Base-by-base conservation (phyloP, 2,329 filamentous ascomycete species). In the Ceratocystis cubensis region DNA sequence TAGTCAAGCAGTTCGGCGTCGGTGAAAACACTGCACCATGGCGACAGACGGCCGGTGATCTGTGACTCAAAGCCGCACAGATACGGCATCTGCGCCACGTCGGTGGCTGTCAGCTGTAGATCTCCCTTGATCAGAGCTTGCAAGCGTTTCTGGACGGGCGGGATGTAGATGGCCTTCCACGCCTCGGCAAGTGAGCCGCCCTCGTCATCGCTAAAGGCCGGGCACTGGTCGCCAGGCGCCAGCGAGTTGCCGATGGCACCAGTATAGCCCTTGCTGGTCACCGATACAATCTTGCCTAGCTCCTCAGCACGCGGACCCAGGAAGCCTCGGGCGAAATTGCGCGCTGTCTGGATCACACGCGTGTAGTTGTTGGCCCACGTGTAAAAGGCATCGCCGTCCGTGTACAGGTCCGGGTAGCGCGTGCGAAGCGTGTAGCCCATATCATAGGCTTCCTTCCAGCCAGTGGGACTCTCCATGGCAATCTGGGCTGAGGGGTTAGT, bases 11-110 rank as follows among this genome's bases (percentile, higher is more conserved):
- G 78, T 72, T 89, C 86, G 2, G 82, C 76, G 44, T 85, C 77
- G 2, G 80, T 84, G 70, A 87, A 85, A 17, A 86, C 77, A 63
- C 76, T 76, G 72, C 86, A 88, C 76, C 83, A 88, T 0, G 84
- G 82, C 3, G 83, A 87, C 3, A 82, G 73, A 1, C 75, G 75
- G 1, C 86, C 85, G 0, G 78, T 83, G 69, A 88, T 87, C 71
- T 88, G 86, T 2, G 81, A 84, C 71, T 89, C 86, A 68, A 87
- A 89, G 3, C 84, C 86, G 70, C 86, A 89, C n/a, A 88, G 77
- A 70, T 88, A 88, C 0, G 85, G 84, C 63, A 88, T 84, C 57
- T 81, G 79, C 6, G 75, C 76, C 53, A 85, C 76, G 67, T 88
- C 83, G 1, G 73, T 74, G 41, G 79, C 75, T 0, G 77, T 79